These are phyloP conservation scores for Liriodendron chinense DNA, from an alignment of 164 flowering plant species.

Conservation along the genomic window DNA sequence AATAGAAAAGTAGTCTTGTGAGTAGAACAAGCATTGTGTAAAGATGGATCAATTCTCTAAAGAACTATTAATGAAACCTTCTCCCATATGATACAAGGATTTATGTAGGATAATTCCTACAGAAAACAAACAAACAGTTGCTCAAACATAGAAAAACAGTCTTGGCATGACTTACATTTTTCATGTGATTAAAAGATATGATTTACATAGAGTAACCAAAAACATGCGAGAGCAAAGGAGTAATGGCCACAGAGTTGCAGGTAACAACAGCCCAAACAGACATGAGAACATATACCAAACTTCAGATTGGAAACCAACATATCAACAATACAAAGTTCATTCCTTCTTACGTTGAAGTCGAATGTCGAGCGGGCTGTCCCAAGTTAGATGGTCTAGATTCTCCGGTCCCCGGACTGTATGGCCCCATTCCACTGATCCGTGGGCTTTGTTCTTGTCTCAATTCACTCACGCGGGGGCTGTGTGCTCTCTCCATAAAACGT, in stretches of 20 bases:
- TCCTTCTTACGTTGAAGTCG: constrained; percentile 12
- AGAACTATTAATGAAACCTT: too few species aligned
- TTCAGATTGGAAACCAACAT: not conserved
- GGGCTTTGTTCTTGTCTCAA: constrained; percentile 58
- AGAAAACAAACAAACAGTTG: too few species aligned
- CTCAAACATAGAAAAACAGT: too few species aligned
- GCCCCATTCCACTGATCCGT: constrained; percentile 31
- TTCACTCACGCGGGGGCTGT: constrained; percentile 68
- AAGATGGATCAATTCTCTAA: too few species aligned
- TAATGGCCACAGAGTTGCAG: not conserved
- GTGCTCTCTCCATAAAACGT: constrained; percentile 32
- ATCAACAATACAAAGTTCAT: not conserved
- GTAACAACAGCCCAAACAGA: not conserved
- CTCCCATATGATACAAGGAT: too few species aligned
- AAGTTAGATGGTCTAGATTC: constrained; percentile 45
- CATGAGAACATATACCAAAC: not conserved
- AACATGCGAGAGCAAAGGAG: not conserved
- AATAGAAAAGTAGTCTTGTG: too few species aligned
- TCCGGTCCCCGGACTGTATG: constrained; percentile 42
- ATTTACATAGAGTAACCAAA: not conserved
- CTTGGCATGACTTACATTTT: too few species aligned
- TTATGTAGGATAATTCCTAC: too few species aligned
- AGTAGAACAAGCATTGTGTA: too few species aligned
- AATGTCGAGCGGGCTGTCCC: constrained; percentile 45
- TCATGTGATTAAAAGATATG: not conserved